Evolutionary conservation across 2,329 filamentous ascomycete genomes (phyloP).

Genomic region (Didymosphaeria variabile): DNA sequence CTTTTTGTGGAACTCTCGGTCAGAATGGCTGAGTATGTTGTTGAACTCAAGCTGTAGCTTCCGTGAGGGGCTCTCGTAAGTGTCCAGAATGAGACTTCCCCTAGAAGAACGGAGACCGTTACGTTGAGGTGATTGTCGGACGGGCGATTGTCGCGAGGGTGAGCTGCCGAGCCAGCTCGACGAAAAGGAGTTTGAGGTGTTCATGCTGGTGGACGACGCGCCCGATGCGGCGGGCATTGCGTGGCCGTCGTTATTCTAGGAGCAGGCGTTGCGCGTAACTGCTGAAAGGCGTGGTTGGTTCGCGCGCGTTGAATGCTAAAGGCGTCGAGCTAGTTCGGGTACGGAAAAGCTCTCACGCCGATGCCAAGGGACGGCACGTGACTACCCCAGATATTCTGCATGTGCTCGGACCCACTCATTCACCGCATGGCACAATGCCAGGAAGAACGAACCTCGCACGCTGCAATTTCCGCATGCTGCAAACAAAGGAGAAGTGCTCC

Average conservation of each 20-base stretch:
- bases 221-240: conserved; percentile 45
- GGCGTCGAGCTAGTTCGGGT: background rate
- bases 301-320: conserved; percentile 9
- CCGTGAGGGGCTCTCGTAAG: conserved; percentile 45
- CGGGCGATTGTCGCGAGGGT: conserved; percentile 43
- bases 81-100: conserved; percentile 32
- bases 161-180: conserved; percentile 45
- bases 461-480: background rate
- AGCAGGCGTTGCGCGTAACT: conserved; percentile 15
- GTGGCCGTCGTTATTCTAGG: conserved; percentile 15
- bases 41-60: conserved; percentile 54
- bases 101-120: conserved; percentile 34
- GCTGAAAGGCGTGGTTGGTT: conserved; percentile 31
- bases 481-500: too few species aligned
- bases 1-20: conserved; percentile 62
- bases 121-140: conserved; percentile 44
- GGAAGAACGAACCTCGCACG: background rate
- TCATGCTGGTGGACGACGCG: conserved; percentile 46
- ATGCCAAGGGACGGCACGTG: conserved; percentile 14
- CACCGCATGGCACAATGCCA: background rate
- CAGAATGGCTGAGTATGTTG: conserved; percentile 52
- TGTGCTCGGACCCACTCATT: conserved; percentile 3
- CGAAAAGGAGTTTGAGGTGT: conserved; percentile 41
- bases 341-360: conserved; percentile 22
- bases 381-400: conserved; percentile 10